These are phyloP conservation scores for Chrysanthemum makinoi DNA, from an alignment of 129 eudicot species.

Conservation along the genomic window DNA sequence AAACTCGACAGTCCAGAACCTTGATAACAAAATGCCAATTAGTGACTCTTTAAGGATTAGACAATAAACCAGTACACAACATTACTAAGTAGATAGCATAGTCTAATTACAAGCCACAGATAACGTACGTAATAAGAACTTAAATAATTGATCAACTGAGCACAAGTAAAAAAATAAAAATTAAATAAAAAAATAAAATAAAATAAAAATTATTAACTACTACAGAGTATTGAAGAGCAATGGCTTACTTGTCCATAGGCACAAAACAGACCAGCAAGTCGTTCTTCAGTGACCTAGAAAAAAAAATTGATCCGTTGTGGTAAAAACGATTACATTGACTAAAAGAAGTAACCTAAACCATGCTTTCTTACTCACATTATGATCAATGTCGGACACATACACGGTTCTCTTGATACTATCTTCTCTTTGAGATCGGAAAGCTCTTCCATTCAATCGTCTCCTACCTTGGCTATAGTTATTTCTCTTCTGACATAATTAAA, in stretches of 20 bases:
- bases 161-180: neutral
- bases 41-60: neutral
- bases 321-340: neutral
- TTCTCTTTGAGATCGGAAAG: conserved; percentile 85
- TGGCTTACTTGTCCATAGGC: conserved; percentile 82
- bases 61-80: too few species aligned
- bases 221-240: neutral
- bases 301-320: neutral
- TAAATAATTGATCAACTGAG: neutral
- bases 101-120: too few species aligned
- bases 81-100: too few species aligned
- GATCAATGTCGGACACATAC: conserved; percentile 85
- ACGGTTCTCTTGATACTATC: conserved; percentile 91
- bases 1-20: conserved; percentile 95
- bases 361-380: conserved; percentile 54
- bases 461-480: conserved; percentile 63
- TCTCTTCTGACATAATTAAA: conserved; percentile 53
- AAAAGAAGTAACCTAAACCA: neutral
- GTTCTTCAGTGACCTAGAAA: conserved; percentile 86
- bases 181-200: too few species aligned
- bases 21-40: conserved; percentile 25
- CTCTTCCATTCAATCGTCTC: conserved; percentile 69
- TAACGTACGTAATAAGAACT: neutral
- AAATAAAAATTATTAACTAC: neutral
- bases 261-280: conserved; percentile 82